phyloP scores from a whole-genome alignment of 2,329 filamentous ascomycete genomes.

The Pestalotiopsis sp. region DNA sequence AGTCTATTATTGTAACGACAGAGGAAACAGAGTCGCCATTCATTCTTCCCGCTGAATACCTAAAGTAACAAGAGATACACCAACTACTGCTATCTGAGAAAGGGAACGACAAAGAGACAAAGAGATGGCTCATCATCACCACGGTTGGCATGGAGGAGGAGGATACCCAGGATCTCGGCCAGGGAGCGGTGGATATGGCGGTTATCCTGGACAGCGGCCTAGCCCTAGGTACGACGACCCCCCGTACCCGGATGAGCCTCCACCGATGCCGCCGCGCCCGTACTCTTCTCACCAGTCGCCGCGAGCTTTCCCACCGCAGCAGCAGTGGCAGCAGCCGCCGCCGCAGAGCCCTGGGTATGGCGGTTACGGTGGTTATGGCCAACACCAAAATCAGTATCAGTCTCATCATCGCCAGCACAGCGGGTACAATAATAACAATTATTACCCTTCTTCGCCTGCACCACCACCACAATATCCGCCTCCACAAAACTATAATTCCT shows the following conservation, averaged over 20 bases:
- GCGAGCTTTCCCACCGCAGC: not conserved
- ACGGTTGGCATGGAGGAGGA: not conserved
- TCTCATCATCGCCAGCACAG: slow-evolving; percentile 8
- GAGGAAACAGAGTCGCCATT: too few relatives aligned
- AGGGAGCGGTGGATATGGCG: not conserved
- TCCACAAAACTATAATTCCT: slow-evolving; percentile 45
- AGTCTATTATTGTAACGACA: too few relatives aligned
- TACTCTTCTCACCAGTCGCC: not conserved
- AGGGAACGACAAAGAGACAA: too few relatives aligned
- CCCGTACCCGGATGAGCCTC: not conserved
- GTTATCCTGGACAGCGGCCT: not conserved
- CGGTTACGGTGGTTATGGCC: not conserved
- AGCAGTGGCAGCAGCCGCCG: slow-evolving; percentile 12
- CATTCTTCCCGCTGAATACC: too few relatives aligned
- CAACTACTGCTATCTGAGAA: too few relatives aligned
- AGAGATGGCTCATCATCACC: not conserved
- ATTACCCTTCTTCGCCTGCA: not conserved
- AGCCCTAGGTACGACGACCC: not conserved
- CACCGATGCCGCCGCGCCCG: not conserved
- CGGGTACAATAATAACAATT: not conserved
- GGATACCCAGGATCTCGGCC: not conserved
- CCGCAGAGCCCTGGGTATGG: not conserved
- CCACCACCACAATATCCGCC: slow-evolving; percentile 33
- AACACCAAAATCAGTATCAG: not conserved
- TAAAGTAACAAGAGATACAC: too few relatives aligned